These are phyloP conservation scores for Corylus avellana DNA, from an alignment of 306 rosid genomes.

Conservation along the genomic window DNA sequence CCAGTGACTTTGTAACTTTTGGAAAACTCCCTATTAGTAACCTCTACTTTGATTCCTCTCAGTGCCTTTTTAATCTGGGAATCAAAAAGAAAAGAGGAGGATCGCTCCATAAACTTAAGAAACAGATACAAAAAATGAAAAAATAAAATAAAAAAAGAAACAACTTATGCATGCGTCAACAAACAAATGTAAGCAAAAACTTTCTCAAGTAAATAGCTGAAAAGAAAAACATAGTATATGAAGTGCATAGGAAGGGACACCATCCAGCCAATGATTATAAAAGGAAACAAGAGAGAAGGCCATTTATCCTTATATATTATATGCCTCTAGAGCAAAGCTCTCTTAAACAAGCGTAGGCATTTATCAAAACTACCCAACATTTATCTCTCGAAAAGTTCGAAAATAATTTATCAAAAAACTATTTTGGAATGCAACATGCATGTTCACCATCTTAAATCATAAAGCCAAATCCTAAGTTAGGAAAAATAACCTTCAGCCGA, in stretches of 20 bases:
- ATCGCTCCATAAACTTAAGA: not conserved
- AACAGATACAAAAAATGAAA: not conserved
- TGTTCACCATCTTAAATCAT: not conserved
- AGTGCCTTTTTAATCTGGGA: slow-evolving; percentile 54
- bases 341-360: not conserved
- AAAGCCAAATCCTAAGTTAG: not conserved
- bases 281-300: not conserved
- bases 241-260: not conserved
- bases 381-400: not conserved
- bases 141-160: not conserved
- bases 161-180: not conserved
- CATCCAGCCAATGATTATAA: not conserved
- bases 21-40: not conserved
- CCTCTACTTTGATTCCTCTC: slow-evolving; percentile 48
- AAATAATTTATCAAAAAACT: not conserved
- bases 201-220: not conserved
- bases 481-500: slow-evolving; percentile 52
- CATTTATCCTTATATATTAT: not conserved
- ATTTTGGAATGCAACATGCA: not conserved
- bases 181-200: not conserved
- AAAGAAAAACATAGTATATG: not conserved
- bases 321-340: not conserved
- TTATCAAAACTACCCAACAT: not conserved
- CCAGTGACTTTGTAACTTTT: slow-evolving; percentile 47
- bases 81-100: not conserved